Conservation (phyloP, 2,329 filamentous ascomycete genomes). For the Xylariales sp. region DNA sequence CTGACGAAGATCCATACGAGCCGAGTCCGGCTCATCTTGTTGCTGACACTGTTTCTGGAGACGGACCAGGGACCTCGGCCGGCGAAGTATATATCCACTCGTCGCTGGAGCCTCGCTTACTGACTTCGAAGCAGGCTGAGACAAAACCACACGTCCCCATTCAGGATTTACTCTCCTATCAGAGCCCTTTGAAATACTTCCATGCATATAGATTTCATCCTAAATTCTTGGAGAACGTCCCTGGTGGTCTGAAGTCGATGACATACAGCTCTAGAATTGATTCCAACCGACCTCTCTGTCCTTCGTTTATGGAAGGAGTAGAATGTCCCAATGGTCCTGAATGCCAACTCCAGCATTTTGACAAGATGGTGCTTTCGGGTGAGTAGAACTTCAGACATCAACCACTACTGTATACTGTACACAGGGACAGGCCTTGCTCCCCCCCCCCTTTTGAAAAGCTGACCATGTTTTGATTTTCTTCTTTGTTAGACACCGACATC, state of each 20-base stretch:
- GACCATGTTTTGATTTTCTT: constrained; percentile 36
- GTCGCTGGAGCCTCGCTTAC: constrained; percentile 21
- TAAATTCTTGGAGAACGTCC: constrained; percentile 62
- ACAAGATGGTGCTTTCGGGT: constrained; percentile 69
- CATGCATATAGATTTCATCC: constrained; percentile 89
- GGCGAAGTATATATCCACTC: constrained; percentile 26
- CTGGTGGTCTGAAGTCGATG: constrained; percentile 78
- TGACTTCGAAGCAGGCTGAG: constrained; percentile 22
- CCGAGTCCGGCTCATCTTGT: constrained; percentile 12
- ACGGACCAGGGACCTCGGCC: constrained; percentile 11
- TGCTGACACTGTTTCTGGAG: constrained; percentile 5
- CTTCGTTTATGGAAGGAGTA: constrained; percentile 65
- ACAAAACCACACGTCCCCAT: constrained; percentile 9
- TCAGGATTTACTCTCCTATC: constrained; percentile 59
- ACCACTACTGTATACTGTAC: background rate
- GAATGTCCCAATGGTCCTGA: constrained; percentile 65
- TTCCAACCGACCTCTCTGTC: constrained; percentile 68
- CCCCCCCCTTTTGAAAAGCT: constrained; percentile 42
- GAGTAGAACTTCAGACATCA: constrained; percentile 39
- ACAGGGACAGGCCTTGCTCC: constrained; percentile 13
- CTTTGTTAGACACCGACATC: constrained; percentile 63
- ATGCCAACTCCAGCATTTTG: constrained; percentile 79
- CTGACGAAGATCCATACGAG: constrained; percentile 17
- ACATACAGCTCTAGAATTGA: constrained; percentile 94
- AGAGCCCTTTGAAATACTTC: constrained; percentile 78